Evolutionary conservation across 1,284 basidiomycete species (phyloP), one percentile per base, ranked within the genome.

Genomic region (Fomitiporia mediterranea): DNA sequence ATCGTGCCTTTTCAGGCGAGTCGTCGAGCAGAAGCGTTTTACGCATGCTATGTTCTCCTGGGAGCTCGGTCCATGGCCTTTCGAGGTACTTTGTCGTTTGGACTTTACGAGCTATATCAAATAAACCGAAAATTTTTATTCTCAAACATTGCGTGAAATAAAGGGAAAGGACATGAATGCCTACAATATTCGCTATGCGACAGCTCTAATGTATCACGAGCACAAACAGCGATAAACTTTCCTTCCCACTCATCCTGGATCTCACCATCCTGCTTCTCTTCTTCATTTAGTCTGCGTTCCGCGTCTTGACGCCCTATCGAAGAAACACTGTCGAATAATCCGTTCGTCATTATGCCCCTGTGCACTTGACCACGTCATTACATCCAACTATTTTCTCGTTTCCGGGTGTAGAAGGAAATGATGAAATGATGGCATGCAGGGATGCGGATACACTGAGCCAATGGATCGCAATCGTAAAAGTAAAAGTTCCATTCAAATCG

Each of bases 341-440:
- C 83, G 81, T 0, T 74, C 69, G 2, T 94, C 92, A 63, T 84
- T 92, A 55, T 84, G 80, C 0, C 88, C 86, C 66, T 91, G 86
- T 1, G 91, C 91, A 0, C 86, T 89, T 61, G 86, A 90, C 91
- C 92, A 94, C 0, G 94, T 81, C 82, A 94, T 89, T 4, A 86
- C 82, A 59, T 92, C 86, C 27, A 91, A 76, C 82, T 84, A 88
- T 17, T 64, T 62, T 35, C 68, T 70, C 23, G 83, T 86, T 27
- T 72, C 62, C 0, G 74, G 69, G 51, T 82, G 79, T 56, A 88
- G 82, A 3, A 87, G 68, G 64, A 86, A 94, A 1, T 76, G 69
- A 6, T 79, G 66, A 62, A 94, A 87, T 1, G 83, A 70, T 1
- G 70, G 63, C 63, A 92, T 75, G 66, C 85, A 94, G 0, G 91